Evolutionary conservation across 2,329 filamentous ascomycete genomes (phyloP).

Genomic region (Botryotinia narcissicola): DNA sequence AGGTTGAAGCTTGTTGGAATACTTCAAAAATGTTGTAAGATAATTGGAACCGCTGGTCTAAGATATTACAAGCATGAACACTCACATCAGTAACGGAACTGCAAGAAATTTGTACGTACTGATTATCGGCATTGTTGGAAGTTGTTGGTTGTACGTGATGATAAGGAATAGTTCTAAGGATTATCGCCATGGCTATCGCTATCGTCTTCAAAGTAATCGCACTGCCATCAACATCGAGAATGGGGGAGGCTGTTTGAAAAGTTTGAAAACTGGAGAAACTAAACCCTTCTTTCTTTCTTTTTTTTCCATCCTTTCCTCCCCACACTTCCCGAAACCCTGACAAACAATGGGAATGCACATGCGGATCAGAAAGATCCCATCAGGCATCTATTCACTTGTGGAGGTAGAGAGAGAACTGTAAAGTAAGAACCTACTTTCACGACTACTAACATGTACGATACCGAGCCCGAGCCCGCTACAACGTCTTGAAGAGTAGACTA

Average conservation of each 20-base stretch:
- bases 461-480: conserved; percentile 1
- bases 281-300: not conserved
- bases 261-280: not conserved
- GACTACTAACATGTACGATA: conserved; percentile 2
- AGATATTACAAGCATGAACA: conserved; percentile 13
- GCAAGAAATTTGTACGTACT: conserved; percentile 16
- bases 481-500: not conserved
- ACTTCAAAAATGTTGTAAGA: not conserved
- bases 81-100: conserved; percentile 13
- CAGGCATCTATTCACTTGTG: not conserved
- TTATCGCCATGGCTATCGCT: not conserved
- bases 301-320: not conserved
- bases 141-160: conserved; percentile 4
- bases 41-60: not conserved
- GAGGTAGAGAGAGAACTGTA: not conserved
- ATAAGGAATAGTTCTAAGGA: not conserved
- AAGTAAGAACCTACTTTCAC: conserved; percentile 8
- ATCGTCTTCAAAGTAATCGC: not conserved
- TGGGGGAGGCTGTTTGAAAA: not conserved
- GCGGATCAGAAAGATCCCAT: not conserved
- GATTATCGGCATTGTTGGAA: not conserved
- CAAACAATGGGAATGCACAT: not conserved
- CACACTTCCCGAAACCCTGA: conserved; percentile 1
- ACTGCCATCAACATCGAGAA: not conserved
- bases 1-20: conserved; percentile 6